Base-by-base conservation (phyloP, 2,329 filamentous ascomycete genomes). In the Pseudogymnoascus sp. region DNA sequence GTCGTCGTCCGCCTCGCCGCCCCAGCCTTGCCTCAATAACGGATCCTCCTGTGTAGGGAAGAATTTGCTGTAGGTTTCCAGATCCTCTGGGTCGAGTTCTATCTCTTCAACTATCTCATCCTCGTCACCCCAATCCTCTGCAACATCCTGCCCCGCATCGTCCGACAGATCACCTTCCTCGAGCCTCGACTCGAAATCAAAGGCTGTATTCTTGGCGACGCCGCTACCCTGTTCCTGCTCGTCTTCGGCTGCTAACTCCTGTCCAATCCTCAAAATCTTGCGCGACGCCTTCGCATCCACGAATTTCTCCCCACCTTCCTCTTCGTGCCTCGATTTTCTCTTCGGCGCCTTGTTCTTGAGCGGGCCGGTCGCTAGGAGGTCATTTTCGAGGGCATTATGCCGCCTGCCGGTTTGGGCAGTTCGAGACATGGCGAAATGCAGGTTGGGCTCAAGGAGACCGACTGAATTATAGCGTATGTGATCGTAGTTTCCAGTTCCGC, bases 331-430 rank as follows among this genome's bases (percentile, higher is more conserved):
- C 67, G 81, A 79, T 75, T 86, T 88, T 68, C 82, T 82, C 78
- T 91, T 91, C 70, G 80, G 81, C 68, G 86, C 86, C 80, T 92
- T 87, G 73, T 86, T 86, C 78, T 92, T 85, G 71, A 93, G 74
- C 67, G 87, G 79, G 64, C 87, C 82, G 63, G 87, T 82, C 68
- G 91, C 81, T 69, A 88, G 77, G 72, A 97, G 82, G 71, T 97
- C 94, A 72, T 96, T 90, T 70, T 93, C 89, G 64, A 99, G 88
- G 41, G 93, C 92, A 69, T 95, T 95, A 77, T 97, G 93, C 67
- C 90, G 86, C 71, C 88, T 35, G 30, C 35, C 55, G 55, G 55
- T 38, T 38, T 59, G 30, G 16, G 23, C 55, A 35, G 55, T 9
- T 22, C 30, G 28, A 35, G 55, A 35, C 30, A 35, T 59, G 30